Evolutionary conservation across 257 asterid genomes (phyloP).

Genomic region (Plantago ovata): DNA sequence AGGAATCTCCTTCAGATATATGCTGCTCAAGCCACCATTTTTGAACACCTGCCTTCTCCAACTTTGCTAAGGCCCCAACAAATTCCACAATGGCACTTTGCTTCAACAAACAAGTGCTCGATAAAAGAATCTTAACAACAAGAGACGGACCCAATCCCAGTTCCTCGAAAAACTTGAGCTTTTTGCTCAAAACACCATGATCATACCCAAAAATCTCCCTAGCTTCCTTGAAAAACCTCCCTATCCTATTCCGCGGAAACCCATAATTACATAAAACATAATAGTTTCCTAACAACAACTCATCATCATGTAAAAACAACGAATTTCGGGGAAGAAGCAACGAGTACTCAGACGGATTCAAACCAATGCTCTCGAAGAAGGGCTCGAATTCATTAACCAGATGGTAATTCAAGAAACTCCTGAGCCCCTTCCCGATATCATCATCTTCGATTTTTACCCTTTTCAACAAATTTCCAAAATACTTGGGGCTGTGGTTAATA

Average conservation of each 20-base stretch:
- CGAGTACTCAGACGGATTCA: slow-evolving; percentile 35
- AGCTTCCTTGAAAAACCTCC: slow-evolving; percentile 38
- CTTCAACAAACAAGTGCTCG: slow-evolving; percentile 37
- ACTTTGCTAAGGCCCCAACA: slow-evolving; percentile 23
- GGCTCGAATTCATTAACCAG: slow-evolving; percentile 61
- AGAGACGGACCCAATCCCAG: slow-evolving; percentile 32
- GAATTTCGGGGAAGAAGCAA: slow-evolving; percentile 37
- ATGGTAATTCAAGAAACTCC: slow-evolving; percentile 44
- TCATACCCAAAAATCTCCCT: slow-evolving; percentile 37
- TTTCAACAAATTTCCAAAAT: slow-evolving; percentile 31
- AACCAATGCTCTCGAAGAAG: slow-evolving; percentile 53
- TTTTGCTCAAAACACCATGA: slow-evolving; percentile 26
- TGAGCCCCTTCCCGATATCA: slow-evolving; percentile 27
- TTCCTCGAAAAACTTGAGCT: slow-evolving; percentile 30
- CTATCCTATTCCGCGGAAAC: slow-evolving; percentile 35
- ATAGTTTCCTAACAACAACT: slow-evolving; percentile 37
- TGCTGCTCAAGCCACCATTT: slow-evolving; percentile 40
- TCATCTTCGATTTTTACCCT: slow-evolving; percentile 24
- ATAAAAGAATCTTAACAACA: slow-evolving; percentile 33
- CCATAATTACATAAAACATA: slow-evolving; percentile 50
- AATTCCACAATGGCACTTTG: slow-evolving; percentile 24
- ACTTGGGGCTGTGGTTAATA: slow-evolving; percentile 41
- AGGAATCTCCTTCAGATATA: slow-evolving; percentile 24
- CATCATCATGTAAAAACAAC: slow-evolving; percentile 47
- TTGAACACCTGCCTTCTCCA: slow-evolving; percentile 29